Evolutionary conservation across 2,329 filamentous ascomycete species (phyloP), one percentile per base, ranked within the genome.

Genomic region (Colletotrichum sp.): DNA sequence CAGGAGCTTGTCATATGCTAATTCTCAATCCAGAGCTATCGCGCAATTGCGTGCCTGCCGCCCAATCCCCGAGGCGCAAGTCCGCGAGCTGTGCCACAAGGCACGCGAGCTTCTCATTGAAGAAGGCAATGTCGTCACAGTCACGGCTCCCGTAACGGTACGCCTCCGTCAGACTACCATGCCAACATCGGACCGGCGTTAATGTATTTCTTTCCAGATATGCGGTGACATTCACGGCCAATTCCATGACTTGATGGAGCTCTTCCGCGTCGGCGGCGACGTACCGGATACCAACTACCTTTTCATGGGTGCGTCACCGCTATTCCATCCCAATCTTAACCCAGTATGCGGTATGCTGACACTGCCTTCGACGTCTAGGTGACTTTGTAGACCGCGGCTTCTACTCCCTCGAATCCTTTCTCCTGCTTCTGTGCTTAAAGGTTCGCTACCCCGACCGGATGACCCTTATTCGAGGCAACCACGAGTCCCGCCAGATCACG

Each of bases 321-420:
- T n/a, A 12, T 34, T 28, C 21, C 34, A 24, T n/a, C 15, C 7
- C 8, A 12, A 32, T 15, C 30, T 21, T 26, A 28, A 63, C 15
- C 18, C n/a, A 12, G n/a, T 52, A 52, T 24, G 44, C 44, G 12
- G 36, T 24, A 66, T 21, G 18, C 68, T 72, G 32, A 75, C 34
- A 26, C 6, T 24, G 5, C 63, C n/a, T 24, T 39, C 44, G 15
- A 26, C 52, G 10, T 21, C 30, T 78, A 95, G 94, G 96, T 83
- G 96, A 99, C 85, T 99, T 98, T 81, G 96, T 99, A 83, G 96
- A 99, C 85, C 95, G 96, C 79, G 96, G 96, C 75, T 99, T 98
- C 90, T 99, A 99, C 88, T 98, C 95, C 3, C 93, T 99, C 80
- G 96, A 99, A 87, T 97, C 96, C 6, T 98, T 99, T 83, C 93